phyloP scores from a whole-genome alignment of 441 rosid species.

The Mallotus repandus region DNA sequence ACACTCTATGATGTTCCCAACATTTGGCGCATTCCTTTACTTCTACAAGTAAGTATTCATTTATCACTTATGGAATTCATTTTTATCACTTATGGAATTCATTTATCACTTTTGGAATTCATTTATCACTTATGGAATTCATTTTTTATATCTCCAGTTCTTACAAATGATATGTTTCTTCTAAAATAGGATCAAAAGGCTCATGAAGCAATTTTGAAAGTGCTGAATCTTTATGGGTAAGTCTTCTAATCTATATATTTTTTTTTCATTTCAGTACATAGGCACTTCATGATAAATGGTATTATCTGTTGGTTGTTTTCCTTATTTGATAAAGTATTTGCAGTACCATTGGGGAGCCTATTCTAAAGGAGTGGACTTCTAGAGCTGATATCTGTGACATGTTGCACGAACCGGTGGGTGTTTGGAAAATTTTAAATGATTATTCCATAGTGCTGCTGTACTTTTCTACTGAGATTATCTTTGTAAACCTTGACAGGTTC shows the following conservation, averaged over 20 bases:
- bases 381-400: conserved; percentile 66
- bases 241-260: conserved; percentile 22
- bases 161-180: conserved; percentile 18
- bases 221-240: conserved; percentile 57
- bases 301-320: conserved; percentile 9
- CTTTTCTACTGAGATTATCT: conserved; percentile 26
- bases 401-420: conserved; percentile 70
- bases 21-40: conserved; percentile 83
- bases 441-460: neutral
- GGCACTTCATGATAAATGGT: neutral
- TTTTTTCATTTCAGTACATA: conserved; percentile 1
- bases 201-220: conserved; percentile 71
- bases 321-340: conserved; percentile 29
- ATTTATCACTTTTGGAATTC: too few species aligned
- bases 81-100: conserved; percentile 7
- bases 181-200: conserved; percentile 75
- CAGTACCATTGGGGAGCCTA: conserved; percentile 53
- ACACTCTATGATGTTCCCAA: conserved; percentile 92
- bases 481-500: conserved; percentile 43
- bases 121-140: conserved; percentile 7
- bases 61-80: conserved; percentile 6
- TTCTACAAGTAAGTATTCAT: conserved; percentile 52
- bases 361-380: conserved; percentile 68
- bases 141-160: conserved; percentile 7
- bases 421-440: conserved; percentile 10